Conservation (phyloP, 495 filamentous ascomycete species). For the Neurospora sp. region DNA sequence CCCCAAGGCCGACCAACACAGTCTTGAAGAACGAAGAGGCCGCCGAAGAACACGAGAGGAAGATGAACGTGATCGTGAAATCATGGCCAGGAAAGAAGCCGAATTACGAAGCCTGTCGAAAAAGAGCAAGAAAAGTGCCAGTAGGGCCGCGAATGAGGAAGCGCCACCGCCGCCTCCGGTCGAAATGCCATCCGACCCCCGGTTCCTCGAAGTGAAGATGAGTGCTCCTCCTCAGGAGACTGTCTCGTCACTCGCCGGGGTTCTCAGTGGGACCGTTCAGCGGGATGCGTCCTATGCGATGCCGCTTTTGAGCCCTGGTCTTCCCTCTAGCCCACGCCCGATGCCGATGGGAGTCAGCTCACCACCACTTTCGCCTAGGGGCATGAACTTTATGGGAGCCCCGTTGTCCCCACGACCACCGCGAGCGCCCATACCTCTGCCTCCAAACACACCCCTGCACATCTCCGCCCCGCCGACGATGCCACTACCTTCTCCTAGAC, state of each 20-base stretch:
- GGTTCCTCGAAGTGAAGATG: constrained; percentile 18
- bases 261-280: constrained; percentile 27
- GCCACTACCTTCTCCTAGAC: constrained; percentile 28
- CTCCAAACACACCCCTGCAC: constrained; percentile 51
- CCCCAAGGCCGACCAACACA: constrained; percentile 53
- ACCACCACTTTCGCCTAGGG: constrained; percentile 57
- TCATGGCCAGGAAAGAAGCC: constrained; percentile 49
- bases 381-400: constrained; percentile 40
- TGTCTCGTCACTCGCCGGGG: constrained; percentile 37
- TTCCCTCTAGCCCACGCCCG: constrained; percentile 86
- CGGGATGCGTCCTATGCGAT: constrained; percentile 27
- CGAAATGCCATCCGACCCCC: constrained; percentile 24
- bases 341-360: constrained; percentile 59
- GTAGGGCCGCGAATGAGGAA: constrained; percentile 26
- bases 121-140: constrained; percentile 48
- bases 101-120: constrained; percentile 55
- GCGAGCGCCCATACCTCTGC: constrained; percentile 54
- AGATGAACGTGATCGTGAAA: constrained; percentile 72
- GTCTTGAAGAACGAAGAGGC: constrained; percentile 51
- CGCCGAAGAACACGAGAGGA: constrained; percentile 79
- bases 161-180: constrained; percentile 6
- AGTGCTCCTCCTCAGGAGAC: constrained; percentile 14
- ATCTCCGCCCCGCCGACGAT: constrained; percentile 36
- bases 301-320: constrained; percentile 69
- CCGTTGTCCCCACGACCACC: constrained; percentile 66